These are phyloP conservation scores for Podospora appendiculata DNA, from an alignment of 495 filamentous ascomycete genomes.

Conservation along the genomic window DNA sequence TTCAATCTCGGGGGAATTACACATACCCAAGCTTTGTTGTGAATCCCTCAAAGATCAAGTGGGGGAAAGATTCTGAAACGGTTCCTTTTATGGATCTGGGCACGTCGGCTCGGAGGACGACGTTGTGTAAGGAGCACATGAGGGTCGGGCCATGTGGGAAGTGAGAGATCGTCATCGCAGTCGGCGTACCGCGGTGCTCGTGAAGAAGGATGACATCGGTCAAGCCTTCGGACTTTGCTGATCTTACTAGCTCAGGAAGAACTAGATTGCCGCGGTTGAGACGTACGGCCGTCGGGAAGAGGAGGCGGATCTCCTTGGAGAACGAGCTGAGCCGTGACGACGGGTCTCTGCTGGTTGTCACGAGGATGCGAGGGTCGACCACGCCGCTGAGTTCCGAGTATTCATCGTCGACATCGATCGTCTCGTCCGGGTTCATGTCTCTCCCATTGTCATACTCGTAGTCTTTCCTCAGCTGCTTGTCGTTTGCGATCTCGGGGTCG, in stretches of 20 bases:
- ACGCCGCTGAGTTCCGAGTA: constrained; percentile 26
- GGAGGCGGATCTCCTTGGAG: constrained; percentile 88
- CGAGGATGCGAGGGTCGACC: constrained; percentile 46
- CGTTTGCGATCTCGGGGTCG: constrained; percentile 79
- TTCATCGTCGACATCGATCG: constrained; percentile 85
- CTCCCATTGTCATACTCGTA: constrained; percentile 89
- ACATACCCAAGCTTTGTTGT: constrained; percentile 60
- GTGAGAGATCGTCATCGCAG: constrained; percentile 87
- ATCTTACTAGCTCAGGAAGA: constrained; percentile 73
- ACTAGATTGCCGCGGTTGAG: constrained; percentile 89
- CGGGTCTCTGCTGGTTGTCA: constrained; percentile 86
- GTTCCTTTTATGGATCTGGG: constrained; percentile 82
- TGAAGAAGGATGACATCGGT: constrained; percentile 84
- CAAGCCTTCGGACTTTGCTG: constrained; percentile 68
- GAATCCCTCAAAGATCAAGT: constrained; percentile 94
- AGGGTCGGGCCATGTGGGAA: constrained; percentile 91
- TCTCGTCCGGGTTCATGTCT: constrained; percentile 53
- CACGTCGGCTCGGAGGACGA: constrained; percentile 88
- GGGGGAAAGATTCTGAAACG: constrained; percentile 88
- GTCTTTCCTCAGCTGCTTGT: constrained; percentile 75
- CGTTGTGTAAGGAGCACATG: constrained; percentile 84
- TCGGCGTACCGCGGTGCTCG: constrained; percentile 87
- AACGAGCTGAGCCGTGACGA: constrained; percentile 78
- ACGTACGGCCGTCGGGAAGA: constrained; percentile 84
- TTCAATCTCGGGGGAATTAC: too few species aligned